Evolutionary conservation across 768 basidiomycete genomes (phyloP).

Genomic region (Calocybe cyanea): DNA sequence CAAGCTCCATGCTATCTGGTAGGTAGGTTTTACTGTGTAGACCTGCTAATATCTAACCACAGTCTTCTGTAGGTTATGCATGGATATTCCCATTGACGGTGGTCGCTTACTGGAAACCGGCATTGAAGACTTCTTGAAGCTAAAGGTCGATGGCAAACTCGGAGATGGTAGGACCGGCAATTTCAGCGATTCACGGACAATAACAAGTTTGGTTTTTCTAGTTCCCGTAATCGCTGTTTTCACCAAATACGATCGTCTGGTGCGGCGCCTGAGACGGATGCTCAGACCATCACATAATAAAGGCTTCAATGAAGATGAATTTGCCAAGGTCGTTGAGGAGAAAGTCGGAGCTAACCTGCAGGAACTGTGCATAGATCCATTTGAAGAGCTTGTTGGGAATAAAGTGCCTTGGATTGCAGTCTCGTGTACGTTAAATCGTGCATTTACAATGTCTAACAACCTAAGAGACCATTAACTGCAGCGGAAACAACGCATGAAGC

Average conservation of each 20-base stretch:
- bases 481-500: slow-evolving; percentile 8
- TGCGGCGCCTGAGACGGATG: background rate
- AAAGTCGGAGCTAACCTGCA: slow-evolving; percentile 2
- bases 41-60: too few relatives aligned
- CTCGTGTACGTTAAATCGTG: slow-evolving; percentile 7
- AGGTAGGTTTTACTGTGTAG: background rate
- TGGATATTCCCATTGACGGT: slow-evolving; percentile 23
- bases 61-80: slow-evolving; percentile 22
- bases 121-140: slow-evolving; percentile 21
- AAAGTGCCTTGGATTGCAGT: slow-evolving; percentile 11
- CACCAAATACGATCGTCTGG: slow-evolving; percentile 28
- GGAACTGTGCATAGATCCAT: slow-evolving; percentile 3
- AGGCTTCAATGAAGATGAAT: background rate
- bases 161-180: background rate
- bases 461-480: too few relatives aligned
- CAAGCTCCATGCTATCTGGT: slow-evolving; percentile 28
- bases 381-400: slow-evolving; percentile 4
- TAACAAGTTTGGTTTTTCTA: slow-evolving; percentile 7
- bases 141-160: background rate
- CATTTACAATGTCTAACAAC: too few relatives aligned
- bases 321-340: background rate
- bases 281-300: background rate
- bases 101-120: slow-evolving; percentile 22
- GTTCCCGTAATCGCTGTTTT: slow-evolving; percentile 30
- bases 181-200: too few relatives aligned